Evolutionary conservation across 176 grass and related monocot genomes (phyloP), one percentile per base, ranked within the genome.

Genomic region (Zea luxurians): DNA sequence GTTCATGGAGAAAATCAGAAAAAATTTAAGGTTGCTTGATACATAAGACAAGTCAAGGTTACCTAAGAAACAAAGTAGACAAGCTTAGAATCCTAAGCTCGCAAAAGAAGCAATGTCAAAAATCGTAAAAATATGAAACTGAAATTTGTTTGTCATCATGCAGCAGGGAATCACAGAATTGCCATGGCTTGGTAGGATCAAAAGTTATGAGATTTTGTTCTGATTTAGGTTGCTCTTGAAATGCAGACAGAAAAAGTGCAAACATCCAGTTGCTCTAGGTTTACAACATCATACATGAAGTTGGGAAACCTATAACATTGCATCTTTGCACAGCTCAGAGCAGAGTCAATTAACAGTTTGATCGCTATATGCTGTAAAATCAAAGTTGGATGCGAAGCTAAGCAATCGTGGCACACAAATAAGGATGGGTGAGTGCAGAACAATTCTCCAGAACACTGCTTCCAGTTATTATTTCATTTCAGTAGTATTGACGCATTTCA

Each of bases 161-260:
- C 15, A 68, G 66, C n/a, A 21, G 66, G 0, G 4, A 68, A 46
- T 3, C 42, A 47, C 41, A 68, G 66, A 17, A 68, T 2, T 70
- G 10, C 6, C 18, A 73, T 38, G 48, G 8, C 1, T 10, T 48
- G 1, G 6, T 37, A n/a, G 16, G 35, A 78, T 8, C 6, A 52
- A 67, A 82, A 36, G 3, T 13, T 75, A 78, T 1, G 27, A 13
- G 48, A 13, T 43, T 73, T 43, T 3, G 66, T 16, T 73, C 41
- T 6, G 52, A 34, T 64, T 47, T 13, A 13, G 44, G 78, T 15
- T 75, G 48, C 18, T 47, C 15, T 70, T 27, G 76, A 73, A 9
- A 81, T 49, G 34, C 5, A 76, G 10, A 38, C 15, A 86, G 34
- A 67, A 38, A 71, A 43, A 57, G 12, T 48, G 73, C 37, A 80